Percentiles rank a stretch among this genome's conserved stretches.
These are phyloP conservation scores for Diaporthe ampelina DNA, from an alignment of 2,329 filamentous ascomycete species.

Conservation along the genomic window DNA sequence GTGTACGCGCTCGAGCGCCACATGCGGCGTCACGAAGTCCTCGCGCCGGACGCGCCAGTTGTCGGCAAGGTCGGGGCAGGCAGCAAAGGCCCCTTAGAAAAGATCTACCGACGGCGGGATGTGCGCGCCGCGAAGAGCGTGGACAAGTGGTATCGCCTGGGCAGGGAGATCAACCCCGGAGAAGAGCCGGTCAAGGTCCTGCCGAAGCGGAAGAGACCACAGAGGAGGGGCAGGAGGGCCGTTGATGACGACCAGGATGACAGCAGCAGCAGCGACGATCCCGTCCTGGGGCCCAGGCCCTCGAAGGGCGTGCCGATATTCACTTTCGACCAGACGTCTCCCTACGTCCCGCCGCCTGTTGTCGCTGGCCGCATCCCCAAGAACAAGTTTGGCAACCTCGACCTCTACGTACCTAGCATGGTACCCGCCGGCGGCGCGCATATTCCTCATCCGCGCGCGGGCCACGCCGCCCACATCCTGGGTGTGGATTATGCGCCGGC, in stretches of 20 bases:
- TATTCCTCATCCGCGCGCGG: slow-evolving; percentile 72
- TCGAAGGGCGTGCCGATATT: slow-evolving; percentile 70
- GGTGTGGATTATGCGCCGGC: slow-evolving; percentile 91
- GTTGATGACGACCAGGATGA: slow-evolving; percentile 56
- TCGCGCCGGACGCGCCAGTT: slow-evolving; percentile 76
- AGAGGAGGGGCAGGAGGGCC: slow-evolving; percentile 41
- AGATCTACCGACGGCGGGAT: slow-evolving; percentile 85
- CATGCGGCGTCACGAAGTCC: slow-evolving; percentile 84
- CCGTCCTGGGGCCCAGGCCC: slow-evolving; percentile 57
- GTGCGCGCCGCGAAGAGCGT: slow-evolving; percentile 83
- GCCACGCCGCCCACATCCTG: slow-evolving; percentile 80
- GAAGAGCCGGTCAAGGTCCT: slow-evolving; percentile 88
- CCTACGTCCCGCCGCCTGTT: slow-evolving; percentile 83
- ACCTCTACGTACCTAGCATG: slow-evolving; percentile 94
- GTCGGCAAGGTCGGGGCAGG: slow-evolving; percentile 85
- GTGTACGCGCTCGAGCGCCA: slow-evolving; percentile 88
- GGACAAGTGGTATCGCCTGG: slow-evolving; percentile 92
- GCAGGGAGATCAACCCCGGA: slow-evolving; percentile 81
- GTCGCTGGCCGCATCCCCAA: slow-evolving; percentile 83
- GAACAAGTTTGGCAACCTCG: slow-evolving; percentile 94
- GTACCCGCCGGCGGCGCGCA: slow-evolving; percentile 86
- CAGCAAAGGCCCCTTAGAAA: slow-evolving; percentile 74
- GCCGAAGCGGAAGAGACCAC: slow-evolving; percentile 59
- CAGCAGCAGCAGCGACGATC: slow-evolving; percentile 60
- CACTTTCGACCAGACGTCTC: slow-evolving; percentile 74